Base-by-base conservation (phyloP, 129 eudicot genomes). In the Artemisia argyi region DNA sequence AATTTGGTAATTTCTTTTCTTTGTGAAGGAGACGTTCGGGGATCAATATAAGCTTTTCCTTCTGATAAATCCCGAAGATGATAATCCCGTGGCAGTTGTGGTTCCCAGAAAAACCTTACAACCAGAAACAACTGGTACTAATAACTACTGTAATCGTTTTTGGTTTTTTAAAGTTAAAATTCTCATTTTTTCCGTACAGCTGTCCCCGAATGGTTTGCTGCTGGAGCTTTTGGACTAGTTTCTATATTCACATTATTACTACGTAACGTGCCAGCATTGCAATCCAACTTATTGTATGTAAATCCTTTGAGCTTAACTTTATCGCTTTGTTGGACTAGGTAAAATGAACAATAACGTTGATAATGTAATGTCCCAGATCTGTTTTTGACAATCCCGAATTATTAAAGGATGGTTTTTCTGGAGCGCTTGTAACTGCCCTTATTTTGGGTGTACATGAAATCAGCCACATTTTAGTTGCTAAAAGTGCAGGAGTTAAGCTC, bases 151-250 rank as follows among this genome's bases (percentile, higher is more conserved):
- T 50, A 28, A 20, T 47, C 7, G 30, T 67, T 52, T 16, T 69
- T 39, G 17, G 64, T 18, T 73, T n/a, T 24, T 60, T 24, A 66
- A 52, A 15, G 50, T 18, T 69, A 65, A 68, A 13, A 56, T 68
- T 14, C 26, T 71, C 2, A 16, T 28, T 61, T 9, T 62, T 52
- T 3, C 26, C 24, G 59, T 83, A 72, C 85, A 95, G 99, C 96
- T 60, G 96, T 88, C 66, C 99, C 97, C 3, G 99, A 95, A 79
- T 95, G 99, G 99, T 86, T 95, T 85, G 99, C 97, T 53, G 99
- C 99, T 11, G 96, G 82, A 30, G 78, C 99, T 66, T 95, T 95
- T 83, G 99, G 96, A 81, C 48, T 95, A 65, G 99, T 91, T 68
- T 83, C 99, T 49, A 22, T 90, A 58, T 88, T 95, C 82, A 95